A percentile compares a stretch with the other conserved stretches of the same genome.
These are phyloP conservation scores for Salinomyces thailandicus DNA, from an alignment of 2,329 filamentous ascomycete species.

Conservation along the genomic window DNA sequence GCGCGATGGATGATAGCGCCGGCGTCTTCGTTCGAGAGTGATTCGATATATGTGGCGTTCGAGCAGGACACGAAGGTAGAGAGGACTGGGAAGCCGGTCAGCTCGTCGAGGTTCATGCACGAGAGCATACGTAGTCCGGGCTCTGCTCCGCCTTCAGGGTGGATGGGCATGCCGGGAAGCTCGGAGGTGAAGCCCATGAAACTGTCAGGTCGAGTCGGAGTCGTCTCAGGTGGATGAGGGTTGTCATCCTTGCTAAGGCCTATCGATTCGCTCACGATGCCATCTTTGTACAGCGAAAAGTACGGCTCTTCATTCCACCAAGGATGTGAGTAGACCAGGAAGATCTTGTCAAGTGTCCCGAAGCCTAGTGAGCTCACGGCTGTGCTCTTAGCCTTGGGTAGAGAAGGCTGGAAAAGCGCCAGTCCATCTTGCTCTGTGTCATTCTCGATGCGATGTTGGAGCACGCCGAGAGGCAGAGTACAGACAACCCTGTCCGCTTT, in stretches of 20 bases:
- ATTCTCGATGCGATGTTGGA: constrained; percentile 5
- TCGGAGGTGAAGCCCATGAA: constrained; percentile 16
- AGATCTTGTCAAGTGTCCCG: constrained; percentile 18
- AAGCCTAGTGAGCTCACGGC: constrained; percentile 13
- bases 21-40: constrained; percentile 11
- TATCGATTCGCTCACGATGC: constrained; percentile 4
- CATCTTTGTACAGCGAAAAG: constrained; percentile 9
- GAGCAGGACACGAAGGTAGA: constrained; percentile 16
- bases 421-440: neutral
- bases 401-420: constrained; percentile 11
- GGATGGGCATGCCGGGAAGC: constrained; percentile 13
- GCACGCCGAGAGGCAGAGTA: constrained; percentile 15
- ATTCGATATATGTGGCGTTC: constrained; percentile 13
- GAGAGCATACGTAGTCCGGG: constrained; percentile 12
- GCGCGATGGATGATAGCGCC: constrained; percentile 13
- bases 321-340: constrained; percentile 12
- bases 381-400: constrained; percentile 10
- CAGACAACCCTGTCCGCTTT: constrained; percentile 15
- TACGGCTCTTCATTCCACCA: constrained; percentile 18
- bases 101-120: constrained; percentile 13
- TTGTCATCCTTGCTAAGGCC: neutral
- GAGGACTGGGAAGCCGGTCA: constrained; percentile 14
- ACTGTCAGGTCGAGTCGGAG: constrained; percentile 7
- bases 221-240: neutral
- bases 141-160: constrained; percentile 7